Percentiles rank a stretch among this genome's conserved stretches.
These are phyloP conservation scores for Lentithecium fluviatile DNA, from an alignment of 495 filamentous ascomycete species.

Conservation along the genomic window DNA sequence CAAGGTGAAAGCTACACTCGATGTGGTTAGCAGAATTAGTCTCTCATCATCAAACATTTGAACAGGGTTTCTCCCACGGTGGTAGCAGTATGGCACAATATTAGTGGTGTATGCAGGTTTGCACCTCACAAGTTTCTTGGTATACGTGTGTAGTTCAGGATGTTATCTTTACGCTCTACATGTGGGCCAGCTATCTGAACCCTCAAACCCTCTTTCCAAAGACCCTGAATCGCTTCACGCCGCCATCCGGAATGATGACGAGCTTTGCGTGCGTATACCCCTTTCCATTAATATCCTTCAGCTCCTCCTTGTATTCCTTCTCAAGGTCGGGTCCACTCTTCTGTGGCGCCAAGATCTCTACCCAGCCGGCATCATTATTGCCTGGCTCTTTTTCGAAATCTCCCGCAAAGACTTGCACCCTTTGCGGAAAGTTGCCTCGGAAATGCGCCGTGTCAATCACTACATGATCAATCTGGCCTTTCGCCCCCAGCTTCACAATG, in stretches of 20 bases:
- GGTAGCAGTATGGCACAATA: too few relatives aligned
- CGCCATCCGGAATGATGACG: conserved; percentile 88
- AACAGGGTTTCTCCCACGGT: too few relatives aligned
- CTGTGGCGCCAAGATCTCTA: conserved; percentile 62
- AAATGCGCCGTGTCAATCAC: conserved; percentile 89
- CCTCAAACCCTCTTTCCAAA: conserved; percentile 60
- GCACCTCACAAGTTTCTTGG: too few relatives aligned
- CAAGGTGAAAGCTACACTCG: too few relatives aligned
- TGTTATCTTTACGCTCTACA: too few relatives aligned
- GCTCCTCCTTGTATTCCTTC: conserved; percentile 61
- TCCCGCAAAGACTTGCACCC: conserved; percentile 67
- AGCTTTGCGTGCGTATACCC: conserved; percentile 79
- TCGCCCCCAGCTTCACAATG: conserved; percentile 71
- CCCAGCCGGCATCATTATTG: conserved; percentile 66
- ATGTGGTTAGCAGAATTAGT: too few relatives aligned
- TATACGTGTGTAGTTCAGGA: too few relatives aligned
- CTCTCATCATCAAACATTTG: too few relatives aligned
- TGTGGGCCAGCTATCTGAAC: too few relatives aligned
- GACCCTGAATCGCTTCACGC: conserved; percentile 82
- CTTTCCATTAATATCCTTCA: conserved; percentile 49
- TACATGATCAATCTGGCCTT: conserved; percentile 67
- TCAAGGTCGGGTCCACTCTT: conserved; percentile 78
- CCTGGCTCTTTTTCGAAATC: conserved; percentile 55
- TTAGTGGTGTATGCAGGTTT: too few relatives aligned
- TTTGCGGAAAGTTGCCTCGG: conserved; percentile 83